phyloP scores from a whole-genome alignment of 2,329 filamentous ascomycete species.

The Esteya vermicola region DNA sequence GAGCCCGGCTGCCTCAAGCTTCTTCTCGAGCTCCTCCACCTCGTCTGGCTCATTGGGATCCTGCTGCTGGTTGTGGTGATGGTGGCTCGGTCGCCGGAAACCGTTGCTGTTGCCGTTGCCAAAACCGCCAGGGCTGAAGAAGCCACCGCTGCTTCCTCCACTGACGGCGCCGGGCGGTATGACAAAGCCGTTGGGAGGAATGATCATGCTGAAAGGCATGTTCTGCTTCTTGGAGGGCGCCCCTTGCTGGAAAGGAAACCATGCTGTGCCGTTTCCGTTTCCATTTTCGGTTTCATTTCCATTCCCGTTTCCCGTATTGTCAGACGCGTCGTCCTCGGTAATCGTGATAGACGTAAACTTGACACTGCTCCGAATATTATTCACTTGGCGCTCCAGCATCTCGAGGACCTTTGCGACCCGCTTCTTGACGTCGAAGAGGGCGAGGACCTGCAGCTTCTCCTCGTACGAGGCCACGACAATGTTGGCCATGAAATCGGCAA shows the following conservation, averaged over 20 bases:
- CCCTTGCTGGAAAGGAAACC: background rate
- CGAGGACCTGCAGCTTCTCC: conserved; percentile 77
- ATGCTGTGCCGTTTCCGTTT: conserved; percentile 14
- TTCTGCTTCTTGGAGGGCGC: background rate
- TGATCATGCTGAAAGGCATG: conserved; percentile 5
- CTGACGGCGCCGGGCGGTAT: conserved; percentile 11
- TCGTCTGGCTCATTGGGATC: conserved; percentile 81
- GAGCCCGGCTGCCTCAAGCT: conserved; percentile 66
- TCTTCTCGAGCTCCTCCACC: conserved; percentile 80
- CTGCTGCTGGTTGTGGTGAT: conserved; percentile 30
- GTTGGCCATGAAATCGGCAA: conserved; percentile 96
- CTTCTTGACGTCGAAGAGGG: conserved; percentile 65
- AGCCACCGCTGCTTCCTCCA: conserved; percentile 24
- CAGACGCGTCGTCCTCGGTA: conserved; percentile 39
- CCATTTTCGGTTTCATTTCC: conserved; percentile 13
- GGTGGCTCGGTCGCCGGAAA: conserved; percentile 1
- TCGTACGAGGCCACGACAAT: conserved; percentile 77
- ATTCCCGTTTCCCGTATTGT: conserved; percentile 30
- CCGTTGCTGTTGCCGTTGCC: conserved; percentile 10
- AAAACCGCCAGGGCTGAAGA: conserved; percentile 1
- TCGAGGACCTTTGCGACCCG: conserved; percentile 72
- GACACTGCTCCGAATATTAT: conserved; percentile 72
- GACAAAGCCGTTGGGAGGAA: conserved; percentile 10
- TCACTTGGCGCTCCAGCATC: conserved; percentile 68
- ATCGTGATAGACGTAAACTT: conserved; percentile 68